A percentile compares a stretch with the other conserved stretches of the same genome.
Conservation (phyloP, 768 basidiomycete genomes). For the Leccinum longicurvipes region DNA sequence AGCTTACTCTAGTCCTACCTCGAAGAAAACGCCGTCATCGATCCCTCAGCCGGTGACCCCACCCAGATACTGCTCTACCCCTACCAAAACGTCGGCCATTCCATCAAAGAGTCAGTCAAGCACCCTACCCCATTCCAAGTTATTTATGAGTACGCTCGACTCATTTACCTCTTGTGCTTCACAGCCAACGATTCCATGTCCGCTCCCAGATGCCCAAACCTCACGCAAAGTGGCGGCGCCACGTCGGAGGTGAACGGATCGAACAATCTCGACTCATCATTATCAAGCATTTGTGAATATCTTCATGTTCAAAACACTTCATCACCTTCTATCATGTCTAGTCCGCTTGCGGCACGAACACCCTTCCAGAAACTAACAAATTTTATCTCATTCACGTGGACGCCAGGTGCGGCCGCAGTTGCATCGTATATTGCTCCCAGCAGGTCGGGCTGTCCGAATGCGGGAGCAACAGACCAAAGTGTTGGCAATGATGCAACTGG, state of each 20-base stretch:
- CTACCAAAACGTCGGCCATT: slow-evolving; percentile 37
- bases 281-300: slow-evolving; percentile 24
- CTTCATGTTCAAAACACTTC: slow-evolving; percentile 28
- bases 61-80: slow-evolving; percentile 27
- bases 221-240: slow-evolving; percentile 24
- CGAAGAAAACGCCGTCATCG: slow-evolving; percentile 55
- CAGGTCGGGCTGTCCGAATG: slow-evolving; percentile 9
- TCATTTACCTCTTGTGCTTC: slow-evolving; percentile 40
- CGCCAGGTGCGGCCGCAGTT: slow-evolving; percentile 37
- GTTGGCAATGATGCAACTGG: slow-evolving; percentile 7
- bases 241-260: slow-evolving; percentile 31
- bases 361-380: slow-evolving; percentile 60
- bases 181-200: slow-evolving; percentile 30
- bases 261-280: slow-evolving; percentile 14
- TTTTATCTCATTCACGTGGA: slow-evolving; percentile 55
- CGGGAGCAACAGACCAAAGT: slow-evolving; percentile 8
- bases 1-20: slow-evolving; percentile 41
- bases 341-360: slow-evolving; percentile 52
- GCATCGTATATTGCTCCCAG: slow-evolving; percentile 23
- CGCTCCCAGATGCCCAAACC: slow-evolving; percentile 39
- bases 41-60: slow-evolving; percentile 58
- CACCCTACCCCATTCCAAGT: slow-evolving; percentile 42
- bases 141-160: slow-evolving; percentile 58
- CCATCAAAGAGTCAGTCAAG: slow-evolving; percentile 23
- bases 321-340: slow-evolving; percentile 48